Evolutionary conservation across 106 monocot genomes (phyloP), one percentile per base, ranked within the genome.

Genomic region (Apostasia shenzhenica): DNA sequence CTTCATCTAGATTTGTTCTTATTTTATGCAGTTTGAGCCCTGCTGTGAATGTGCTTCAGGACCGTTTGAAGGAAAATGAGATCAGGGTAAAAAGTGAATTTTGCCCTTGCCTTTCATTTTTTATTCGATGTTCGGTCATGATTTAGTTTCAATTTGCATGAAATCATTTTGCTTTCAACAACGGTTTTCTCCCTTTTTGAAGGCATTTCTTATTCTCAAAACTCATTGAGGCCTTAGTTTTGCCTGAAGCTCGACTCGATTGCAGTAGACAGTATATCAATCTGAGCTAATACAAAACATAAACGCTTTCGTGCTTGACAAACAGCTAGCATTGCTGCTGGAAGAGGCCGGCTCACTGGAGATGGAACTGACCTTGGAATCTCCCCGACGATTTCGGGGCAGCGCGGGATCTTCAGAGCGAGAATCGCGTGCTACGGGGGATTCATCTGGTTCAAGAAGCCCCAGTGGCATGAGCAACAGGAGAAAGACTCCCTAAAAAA

Each of bases 11-110:
- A 38, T 61, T 13, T 72, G 37, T 68, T 57, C 3, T 50, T 41
- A 44, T 13, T 55, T 71, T 70, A 50, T 79, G 66, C 73, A 95
- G 95, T 72, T 80, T 92, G 67, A 84, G 81, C 54, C 92, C 95
- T 64, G 86, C 95, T n/a, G 67, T 92, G 63, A 83, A 75, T 74
- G 75, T 72, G 41, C 84, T 95, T 54, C 80, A 95, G 66, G 86
- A 86, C 63, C 82, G 76, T 8, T 26, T 80, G 60, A 92, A 78
- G 75, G 88, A 89, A 79, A 92, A 95, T 73, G 88, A 95, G 61
- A 77, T 81, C 59, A 77, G 82, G 92, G 95, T 95, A 76, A 81
- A 81, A 47, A 65, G 14, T 12, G 14, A 3, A 12, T 49, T 13
- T 7, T 42, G 26, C 26, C 26, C 41, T 42, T 58, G n/a, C 67